Evolutionary conservation across 176 grass and related monocot genomes (phyloP), one percentile per base, ranked within the genome.

Genomic region (Lolium multiflorum): DNA sequence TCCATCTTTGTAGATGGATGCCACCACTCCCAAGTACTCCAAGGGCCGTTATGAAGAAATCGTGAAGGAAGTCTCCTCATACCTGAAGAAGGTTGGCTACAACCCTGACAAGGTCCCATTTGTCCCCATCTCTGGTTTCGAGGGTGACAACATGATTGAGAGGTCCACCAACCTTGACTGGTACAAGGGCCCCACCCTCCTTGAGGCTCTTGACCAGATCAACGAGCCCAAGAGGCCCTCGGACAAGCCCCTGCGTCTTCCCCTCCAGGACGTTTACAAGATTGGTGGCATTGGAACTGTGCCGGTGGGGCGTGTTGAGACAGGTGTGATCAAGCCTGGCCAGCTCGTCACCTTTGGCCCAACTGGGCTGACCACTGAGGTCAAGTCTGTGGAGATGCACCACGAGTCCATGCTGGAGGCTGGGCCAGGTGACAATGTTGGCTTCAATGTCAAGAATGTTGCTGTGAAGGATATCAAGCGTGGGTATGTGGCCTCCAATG

Each of bases 101-200:
- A 95, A 95, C 80, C 93, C 93, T 11, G 91, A 95, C 21, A 95
- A 92, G 84, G 89, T 95, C 58, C 90, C 90, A 4, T 95, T 95
- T 1, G 93, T 95, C 0, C 93, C 93, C 18, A 95, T 95, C 83
- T 95, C 93, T 75, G 93, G 93, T 0, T 95, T 95, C 6, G 93
- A 95, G 70, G 93, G 93, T 10, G 93, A 95, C 88, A 95, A 95
- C 75, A 95, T 95, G 93, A 95, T 95, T 11, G 88, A 95, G 86
- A 78, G 93, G 79, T 95, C 93, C 56, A 85, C 79, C 47, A 95
- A 95, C 83, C 88, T 95, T 25, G 93, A 91, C 80, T 92, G 93
- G 93, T 95, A 95, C 93, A 95, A 95, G 93, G 93, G 93, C 5
- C 93, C 93, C 0, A 92, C 93, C 57, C 88, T 92, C 1, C 93